Evolutionary conservation across 305 asterid genomes (phyloP).

Genomic region (Striga hermonthica): DNA sequence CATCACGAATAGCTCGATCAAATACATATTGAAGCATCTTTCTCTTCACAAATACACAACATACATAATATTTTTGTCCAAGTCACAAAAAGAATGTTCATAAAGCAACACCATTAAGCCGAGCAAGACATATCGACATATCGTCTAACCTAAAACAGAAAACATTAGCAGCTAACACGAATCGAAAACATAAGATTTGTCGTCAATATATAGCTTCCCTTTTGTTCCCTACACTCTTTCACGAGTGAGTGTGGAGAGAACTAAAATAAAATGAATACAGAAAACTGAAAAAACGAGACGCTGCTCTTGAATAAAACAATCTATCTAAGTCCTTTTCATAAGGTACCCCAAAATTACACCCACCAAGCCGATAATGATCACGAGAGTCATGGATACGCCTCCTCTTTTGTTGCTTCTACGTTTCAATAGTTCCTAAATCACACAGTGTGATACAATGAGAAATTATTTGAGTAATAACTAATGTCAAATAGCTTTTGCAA

Average conservation of each 20-base stretch:
- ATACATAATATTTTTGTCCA: conserved; percentile 16
- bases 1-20: too few species aligned
- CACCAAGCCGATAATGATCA: conserved; percentile 56
- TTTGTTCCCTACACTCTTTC: not conserved
- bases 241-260: conserved; percentile 6
- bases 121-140: conserved; percentile 7
- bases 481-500: too few species aligned
- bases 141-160: conserved; percentile 27
- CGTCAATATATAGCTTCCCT: conserved; percentile 16
- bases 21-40: not conserved
- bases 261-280: not conserved
- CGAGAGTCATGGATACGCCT: conserved; percentile 50
- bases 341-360: conserved; percentile 60
- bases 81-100: conserved; percentile 26
- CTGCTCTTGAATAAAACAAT: not conserved
- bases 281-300: conserved; percentile 1
- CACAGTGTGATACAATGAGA: conserved; percentile 18
- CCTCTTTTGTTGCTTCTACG: conserved; percentile 46
- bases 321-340: conserved; percentile 44
- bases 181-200: conserved; percentile 18
- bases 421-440: conserved; percentile 54
- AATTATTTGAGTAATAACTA: not conserved
- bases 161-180: conserved; percentile 15
- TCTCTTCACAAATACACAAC: not conserved
- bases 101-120: conserved; percentile 15